Evolutionary conservation across 2,329 filamentous ascomycete species (phyloP), one percentile per base, ranked within the genome.

Genomic region (Venturia aucupariae): DNA sequence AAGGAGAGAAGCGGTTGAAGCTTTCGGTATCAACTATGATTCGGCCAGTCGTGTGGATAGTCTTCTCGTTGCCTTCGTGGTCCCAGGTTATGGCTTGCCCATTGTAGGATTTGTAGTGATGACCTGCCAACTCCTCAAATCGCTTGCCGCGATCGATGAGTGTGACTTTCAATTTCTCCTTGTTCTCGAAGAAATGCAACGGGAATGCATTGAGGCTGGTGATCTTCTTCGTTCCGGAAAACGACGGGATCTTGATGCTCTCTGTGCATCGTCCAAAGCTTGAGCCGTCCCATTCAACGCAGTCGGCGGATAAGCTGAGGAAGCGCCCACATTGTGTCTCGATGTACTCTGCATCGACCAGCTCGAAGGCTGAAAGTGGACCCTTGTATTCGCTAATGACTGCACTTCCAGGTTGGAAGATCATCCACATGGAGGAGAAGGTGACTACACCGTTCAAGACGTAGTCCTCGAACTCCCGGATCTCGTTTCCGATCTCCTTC

Each of bases 11-110:
- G 38, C 64, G 61, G 32, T 63, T 65, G 60, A 55, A 80, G n/a
- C 77, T 78, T 39, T 80, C 76, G 0, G 77, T 76, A 66, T 84
- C 82, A 55, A 84, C 79, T 46, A 84, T 77, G 38, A 84, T 77
- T 24, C 80, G 75, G 41, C 79, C 78, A 65, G 79, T 75, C 63
- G 79, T 68, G 61, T 67, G 70, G 51, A 60, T 42, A 17, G 57
- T 38, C 39, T 42, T 38, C 19, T 60, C 57, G 17, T 60, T 60
- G 32, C 57, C 57, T 22, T 60, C 57, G 15, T 38, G 39, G n/a
- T 60, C 57, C 57, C 57, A 60, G 57, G 35, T 42, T 27, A 60
- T 60, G 35, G 57, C 57, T n/a, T 24, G n/a, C 13, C 57, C 57
- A 19, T 60, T 60, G 32, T 60, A 60, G 22, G 66, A 63, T 64